These are phyloP conservation scores for Ophiostoma sp. DNA, from an alignment of 2,329 filamentous ascomycete genomes.

Conservation along the genomic window DNA sequence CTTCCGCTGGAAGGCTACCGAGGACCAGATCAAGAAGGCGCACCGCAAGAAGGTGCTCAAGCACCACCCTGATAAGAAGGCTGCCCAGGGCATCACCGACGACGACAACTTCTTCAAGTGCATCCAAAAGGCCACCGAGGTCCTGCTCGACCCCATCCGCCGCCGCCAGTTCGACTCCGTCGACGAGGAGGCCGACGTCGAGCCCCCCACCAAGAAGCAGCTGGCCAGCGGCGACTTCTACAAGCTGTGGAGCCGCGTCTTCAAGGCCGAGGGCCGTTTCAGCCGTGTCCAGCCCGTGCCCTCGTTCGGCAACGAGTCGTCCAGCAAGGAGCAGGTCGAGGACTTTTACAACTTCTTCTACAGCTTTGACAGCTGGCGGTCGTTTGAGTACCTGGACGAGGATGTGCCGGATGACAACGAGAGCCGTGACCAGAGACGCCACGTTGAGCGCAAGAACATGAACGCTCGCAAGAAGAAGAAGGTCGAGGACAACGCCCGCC, in stretches of 20 bases:
- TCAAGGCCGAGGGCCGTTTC: conserved; percentile 89
- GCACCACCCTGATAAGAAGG: conserved; percentile 99
- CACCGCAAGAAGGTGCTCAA: conserved; percentile 99
- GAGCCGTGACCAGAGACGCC: conserved; percentile 97
- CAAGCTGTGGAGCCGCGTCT: conserved; percentile 87
- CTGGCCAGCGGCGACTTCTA: conserved; percentile 77
- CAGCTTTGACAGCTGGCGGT: conserved; percentile 96
- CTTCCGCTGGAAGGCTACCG: conserved; percentile 86
- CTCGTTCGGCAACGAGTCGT: conserved; percentile 74
- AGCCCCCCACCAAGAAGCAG: conserved; percentile 89
- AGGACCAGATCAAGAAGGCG: conserved; percentile 97
- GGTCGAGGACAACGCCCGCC: conserved; percentile 89
- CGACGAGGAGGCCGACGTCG: conserved; percentile 86
- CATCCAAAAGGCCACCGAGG: conserved; percentile 95
- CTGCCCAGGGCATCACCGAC: conserved; percentile 76
- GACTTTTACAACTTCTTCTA: conserved; percentile 99
- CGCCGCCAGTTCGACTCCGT: conserved; percentile 95
- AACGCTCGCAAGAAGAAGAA: conserved; percentile 99
- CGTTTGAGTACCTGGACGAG: conserved; percentile 97
- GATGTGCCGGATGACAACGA: conserved; percentile 98
- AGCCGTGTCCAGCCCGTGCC: conserved; percentile 87
- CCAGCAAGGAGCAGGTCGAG: conserved; percentile 84
- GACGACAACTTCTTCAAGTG: conserved; percentile 99
- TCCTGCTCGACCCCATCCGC: conserved; percentile 85
- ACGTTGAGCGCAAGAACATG: conserved; percentile 96